phyloP scores from a whole-genome alignment of 2,329 filamentous ascomycete genomes.

The Ophiostoma piceae region DNA sequence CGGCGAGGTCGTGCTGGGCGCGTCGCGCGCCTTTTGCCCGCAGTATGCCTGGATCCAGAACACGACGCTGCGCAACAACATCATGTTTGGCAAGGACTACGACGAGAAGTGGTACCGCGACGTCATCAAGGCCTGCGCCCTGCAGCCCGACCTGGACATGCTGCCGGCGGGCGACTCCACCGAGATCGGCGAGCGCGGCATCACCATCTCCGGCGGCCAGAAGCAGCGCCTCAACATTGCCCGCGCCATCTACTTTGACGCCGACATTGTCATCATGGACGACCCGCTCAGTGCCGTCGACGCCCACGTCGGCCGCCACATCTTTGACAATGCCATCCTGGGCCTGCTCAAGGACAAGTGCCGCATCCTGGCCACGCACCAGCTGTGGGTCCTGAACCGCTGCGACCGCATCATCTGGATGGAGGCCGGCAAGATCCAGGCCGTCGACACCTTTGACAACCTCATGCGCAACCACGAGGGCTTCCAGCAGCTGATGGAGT shows the following conservation, averaged over 20 bases:
- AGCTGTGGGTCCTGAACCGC: slow-evolving; percentile 83
- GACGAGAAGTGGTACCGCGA: slow-evolving; percentile 73
- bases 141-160: slow-evolving; percentile 84
- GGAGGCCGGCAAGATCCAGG: slow-evolving; percentile 76
- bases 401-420: slow-evolving; percentile 94
- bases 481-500: slow-evolving; percentile 80
- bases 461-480: slow-evolving; percentile 72
- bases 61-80: slow-evolving; percentile 78
- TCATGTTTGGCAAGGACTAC: slow-evolving; percentile 77
- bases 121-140: slow-evolving; percentile 81
- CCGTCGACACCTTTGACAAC: slow-evolving; percentile 83
- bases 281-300: slow-evolving; percentile 65
- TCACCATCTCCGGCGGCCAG: slow-evolving; percentile 91
- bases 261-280: slow-evolving; percentile 64
- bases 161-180: slow-evolving; percentile 83
- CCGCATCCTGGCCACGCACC: slow-evolving; percentile 86
- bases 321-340: slow-evolving; percentile 92
- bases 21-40: slow-evolving; percentile 81
- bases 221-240: slow-evolving; percentile 95
- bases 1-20: slow-evolving; percentile 69
- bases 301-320: slow-evolving; percentile 64
- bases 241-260: slow-evolving; percentile 66
- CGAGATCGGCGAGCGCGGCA: slow-evolving; percentile 91
- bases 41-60: slow-evolving; percentile 99
- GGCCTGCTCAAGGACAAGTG: slow-evolving; percentile 85